Percentiles rank a stretch among this genome's conserved stretches.
Conservation (phyloP, 2,329 filamentous ascomycete genomes). For the Alternaria novae-zelandiae region DNA sequence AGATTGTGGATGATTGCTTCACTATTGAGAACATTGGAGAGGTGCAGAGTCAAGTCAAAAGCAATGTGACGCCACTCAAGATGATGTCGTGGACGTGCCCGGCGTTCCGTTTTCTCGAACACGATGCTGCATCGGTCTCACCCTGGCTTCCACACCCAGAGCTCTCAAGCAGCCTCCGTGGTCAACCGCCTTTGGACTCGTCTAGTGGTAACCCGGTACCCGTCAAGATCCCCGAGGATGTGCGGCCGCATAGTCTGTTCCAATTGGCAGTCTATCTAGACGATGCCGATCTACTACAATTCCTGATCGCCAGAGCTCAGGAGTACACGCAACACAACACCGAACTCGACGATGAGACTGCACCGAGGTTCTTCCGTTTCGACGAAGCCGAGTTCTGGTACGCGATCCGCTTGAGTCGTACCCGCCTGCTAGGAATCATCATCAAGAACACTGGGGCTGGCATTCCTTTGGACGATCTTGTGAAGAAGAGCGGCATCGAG, state of each 20-base stretch:
- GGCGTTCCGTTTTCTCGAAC: constrained; percentile 12
- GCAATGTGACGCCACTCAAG: constrained; percentile 61
- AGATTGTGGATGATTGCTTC: constrained; percentile 70
- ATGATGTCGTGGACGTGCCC: constrained; percentile 54
- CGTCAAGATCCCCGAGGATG: constrained; percentile 6
- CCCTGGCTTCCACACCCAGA: not conserved
- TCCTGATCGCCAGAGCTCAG: constrained; percentile 22
- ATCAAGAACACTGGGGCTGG: constrained; percentile 72
- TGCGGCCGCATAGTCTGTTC: constrained; percentile 27
- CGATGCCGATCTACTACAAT: constrained; percentile 23
- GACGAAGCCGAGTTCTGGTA: constrained; percentile 21
- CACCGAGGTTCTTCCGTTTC: constrained; percentile 18
- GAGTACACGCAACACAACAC: constrained; percentile 18
- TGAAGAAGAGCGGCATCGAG: constrained; percentile 69
- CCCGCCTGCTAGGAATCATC: constrained; percentile 65
- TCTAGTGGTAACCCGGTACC: not conserved
- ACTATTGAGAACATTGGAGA: constrained; percentile 80
- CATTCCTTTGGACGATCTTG: constrained; percentile 70
- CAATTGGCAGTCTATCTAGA: constrained; percentile 40
- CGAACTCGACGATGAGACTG: constrained; percentile 3
- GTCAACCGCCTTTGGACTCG: not conserved
- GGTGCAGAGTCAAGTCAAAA: constrained; percentile 71
- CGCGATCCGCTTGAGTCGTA: constrained; percentile 57
- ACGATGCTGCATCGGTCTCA: not conserved
- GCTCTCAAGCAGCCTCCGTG: not conserved